A percentile compares a stretch with the other conserved stretches of the same genome.
Conservation (phyloP, 805 yeast genomes). For the Ogataea methanolica region DNA sequence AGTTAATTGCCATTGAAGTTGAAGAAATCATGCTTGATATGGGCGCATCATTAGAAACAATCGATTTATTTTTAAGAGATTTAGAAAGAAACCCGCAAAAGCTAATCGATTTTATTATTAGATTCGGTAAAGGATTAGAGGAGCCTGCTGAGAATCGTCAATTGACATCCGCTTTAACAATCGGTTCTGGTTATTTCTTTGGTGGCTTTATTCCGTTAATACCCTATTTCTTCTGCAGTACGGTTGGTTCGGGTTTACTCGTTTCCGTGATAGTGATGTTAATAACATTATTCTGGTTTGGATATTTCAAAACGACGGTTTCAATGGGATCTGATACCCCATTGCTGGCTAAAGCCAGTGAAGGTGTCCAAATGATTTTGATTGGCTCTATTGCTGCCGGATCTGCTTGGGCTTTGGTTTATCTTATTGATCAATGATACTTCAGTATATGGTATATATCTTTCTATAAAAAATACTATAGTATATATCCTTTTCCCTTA, state of each 20-base stretch:
- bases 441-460: neutral
- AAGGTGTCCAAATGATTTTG: slow-evolving; percentile 88
- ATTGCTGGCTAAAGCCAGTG: slow-evolving; percentile 53
- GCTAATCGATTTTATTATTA: slow-evolving; percentile 81
- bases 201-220: slow-evolving; percentile 91
- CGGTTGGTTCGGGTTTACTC: slow-evolving; percentile 74
- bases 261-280: slow-evolving; percentile 77
- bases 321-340: slow-evolving; percentile 80
- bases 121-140: slow-evolving; percentile 88
- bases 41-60: slow-evolving; percentile 68
- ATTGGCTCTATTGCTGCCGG: slow-evolving; percentile 98
- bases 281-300: slow-evolving; percentile 81
- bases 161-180: slow-evolving; percentile 80
- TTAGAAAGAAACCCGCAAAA: slow-evolving; percentile 71
- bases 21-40: slow-evolving; percentile 77
- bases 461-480: neutral
- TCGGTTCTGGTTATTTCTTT: slow-evolving; percentile 81
- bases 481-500: neutral
- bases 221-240: slow-evolving; percentile 80
- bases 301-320: slow-evolving; percentile 76
- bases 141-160: slow-evolving; percentile 94
- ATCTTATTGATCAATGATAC: slow-evolving; percentile 49
- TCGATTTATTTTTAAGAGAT: slow-evolving; percentile 68
- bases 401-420: slow-evolving; percentile 91
- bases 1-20: slow-evolving; percentile 66